Conservation (phyloP, 495 filamentous ascomycete species). For the Talaromyces adpressus region DNA sequence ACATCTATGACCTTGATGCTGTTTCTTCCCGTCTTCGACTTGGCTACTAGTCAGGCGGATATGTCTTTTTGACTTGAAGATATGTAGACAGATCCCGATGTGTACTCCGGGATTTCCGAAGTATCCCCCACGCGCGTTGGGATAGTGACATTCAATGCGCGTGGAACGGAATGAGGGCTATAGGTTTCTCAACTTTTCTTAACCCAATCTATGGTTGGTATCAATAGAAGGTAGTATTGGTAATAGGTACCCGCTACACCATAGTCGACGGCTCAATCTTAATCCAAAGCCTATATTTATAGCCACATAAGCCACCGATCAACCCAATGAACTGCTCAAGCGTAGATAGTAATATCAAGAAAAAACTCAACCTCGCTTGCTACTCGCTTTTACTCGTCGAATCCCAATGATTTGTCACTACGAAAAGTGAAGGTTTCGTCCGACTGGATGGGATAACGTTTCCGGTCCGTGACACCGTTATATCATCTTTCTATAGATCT, state of each 20-base stretch:
- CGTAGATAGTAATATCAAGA: not conserved
- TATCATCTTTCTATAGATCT: not conserved
- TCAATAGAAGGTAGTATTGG: not conserved
- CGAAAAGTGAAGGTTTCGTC: not conserved
- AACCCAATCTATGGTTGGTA: not conserved
- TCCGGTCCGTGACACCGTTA: not conserved
- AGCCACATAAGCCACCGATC: not conserved
- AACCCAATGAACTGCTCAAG: not conserved
- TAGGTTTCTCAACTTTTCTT: not conserved
- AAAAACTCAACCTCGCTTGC: not conserved
- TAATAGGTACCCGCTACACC: not conserved
- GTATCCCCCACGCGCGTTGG: not conserved
- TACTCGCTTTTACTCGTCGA: not conserved
- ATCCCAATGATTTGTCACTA: not conserved
- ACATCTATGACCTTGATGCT: not conserved
- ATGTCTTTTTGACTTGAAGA: not conserved
- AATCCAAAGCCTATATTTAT: not conserved
- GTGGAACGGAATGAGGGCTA: not conserved
- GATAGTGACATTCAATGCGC: not conserved
- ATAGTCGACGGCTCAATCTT: not conserved
- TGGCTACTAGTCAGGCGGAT: not conserved
- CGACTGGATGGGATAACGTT: not conserved
- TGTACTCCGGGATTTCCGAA: not conserved
- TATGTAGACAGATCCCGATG: not conserved
- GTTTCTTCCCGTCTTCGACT: not conserved